A percentile compares a stretch with the other conserved stretches of the same genome.
phyloP scores from a whole-genome alignment of 2,329 filamentous ascomycete genomes.

The Diplodia seriata region DNA sequence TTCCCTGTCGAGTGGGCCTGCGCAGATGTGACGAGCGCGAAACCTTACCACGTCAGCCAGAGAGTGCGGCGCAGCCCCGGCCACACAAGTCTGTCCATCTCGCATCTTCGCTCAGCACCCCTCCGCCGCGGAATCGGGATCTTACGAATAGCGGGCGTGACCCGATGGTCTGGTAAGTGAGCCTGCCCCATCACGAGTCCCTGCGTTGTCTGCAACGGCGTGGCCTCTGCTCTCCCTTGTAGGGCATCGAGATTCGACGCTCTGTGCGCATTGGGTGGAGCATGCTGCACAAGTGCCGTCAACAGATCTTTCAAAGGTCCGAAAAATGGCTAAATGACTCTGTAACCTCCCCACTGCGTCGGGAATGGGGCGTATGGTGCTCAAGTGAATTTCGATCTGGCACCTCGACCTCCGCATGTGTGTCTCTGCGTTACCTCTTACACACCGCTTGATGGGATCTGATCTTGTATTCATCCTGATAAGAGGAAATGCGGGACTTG shows the following conservation, averaged over 20 bases:
- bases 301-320: neutral
- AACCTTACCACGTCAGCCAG: constrained; percentile 27
- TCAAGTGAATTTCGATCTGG: constrained; percentile 6
- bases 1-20: constrained; percentile 5
- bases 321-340: constrained; percentile 20
- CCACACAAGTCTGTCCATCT: constrained; percentile 12
- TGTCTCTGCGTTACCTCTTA: constrained; percentile 9
- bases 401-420: neutral
- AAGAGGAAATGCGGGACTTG: neutral
- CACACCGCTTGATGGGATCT: constrained; percentile 15
- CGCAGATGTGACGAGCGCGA: neutral
- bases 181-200: constrained; percentile 16
- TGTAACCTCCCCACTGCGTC: neutral
- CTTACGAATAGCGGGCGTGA: constrained; percentile 19
- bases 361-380: neutral
- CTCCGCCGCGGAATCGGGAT: constrained; percentile 30
- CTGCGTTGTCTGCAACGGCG: constrained; percentile 15
- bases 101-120: constrained; percentile 20
- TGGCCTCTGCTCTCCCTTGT: constrained; percentile 15
- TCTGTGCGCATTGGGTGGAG: constrained; percentile 6
- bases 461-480: constrained; percentile 13
- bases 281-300: constrained; percentile 2
- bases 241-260: constrained; percentile 9
- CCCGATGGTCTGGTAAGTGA: constrained; percentile 22
- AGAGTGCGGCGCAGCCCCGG: constrained; percentile 24